phyloP scores from a whole-genome alignment of 192 early-diverging fungal genomes.

The Dissophora globulifera region DNA sequence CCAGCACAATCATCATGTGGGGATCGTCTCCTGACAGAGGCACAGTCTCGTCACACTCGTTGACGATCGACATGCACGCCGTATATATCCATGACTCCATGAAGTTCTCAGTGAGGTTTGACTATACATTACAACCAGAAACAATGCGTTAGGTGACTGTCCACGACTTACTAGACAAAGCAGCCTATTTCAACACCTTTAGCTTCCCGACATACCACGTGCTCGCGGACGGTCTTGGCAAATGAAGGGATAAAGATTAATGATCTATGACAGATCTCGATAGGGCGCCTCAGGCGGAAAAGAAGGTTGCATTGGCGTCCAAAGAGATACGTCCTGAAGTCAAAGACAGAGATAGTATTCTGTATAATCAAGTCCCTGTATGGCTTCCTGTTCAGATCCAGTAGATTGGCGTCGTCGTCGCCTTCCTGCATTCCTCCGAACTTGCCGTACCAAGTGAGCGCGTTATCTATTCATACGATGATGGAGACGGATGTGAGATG shows the following conservation, averaged over 20 bases:
- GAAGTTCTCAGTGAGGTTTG: slow-evolving; percentile 70
- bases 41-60: slow-evolving; percentile 81
- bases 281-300: slow-evolving; percentile 69
- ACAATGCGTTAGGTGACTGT: not conserved
- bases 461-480: slow-evolving; percentile 78
- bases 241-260: slow-evolving; percentile 80
- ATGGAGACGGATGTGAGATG: too few relatives aligned
- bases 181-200: too few relatives aligned
- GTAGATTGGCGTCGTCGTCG: slow-evolving; percentile 90
- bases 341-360: slow-evolving; percentile 93
- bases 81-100: slow-evolving; percentile 85
- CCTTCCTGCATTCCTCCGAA: slow-evolving; percentile 87
- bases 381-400: slow-evolving; percentile 80
- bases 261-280: slow-evolving; percentile 76
- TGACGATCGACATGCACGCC: slow-evolving; percentile 78
- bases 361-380: slow-evolving; percentile 91
- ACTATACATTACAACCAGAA: slow-evolving; percentile 10
- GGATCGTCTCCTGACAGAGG: slow-evolving; percentile 56
- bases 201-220: slow-evolving; percentile 68
- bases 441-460: slow-evolving; percentile 90
- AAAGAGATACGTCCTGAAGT: slow-evolving; percentile 96
- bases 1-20: slow-evolving; percentile 65
- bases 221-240: slow-evolving; percentile 75
- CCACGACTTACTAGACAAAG: too few relatives aligned
- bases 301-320: slow-evolving; percentile 89